Conservation (phyloP, 2,329 filamentous ascomycete species). For the Stagonosporopsis tanaceti region DNA sequence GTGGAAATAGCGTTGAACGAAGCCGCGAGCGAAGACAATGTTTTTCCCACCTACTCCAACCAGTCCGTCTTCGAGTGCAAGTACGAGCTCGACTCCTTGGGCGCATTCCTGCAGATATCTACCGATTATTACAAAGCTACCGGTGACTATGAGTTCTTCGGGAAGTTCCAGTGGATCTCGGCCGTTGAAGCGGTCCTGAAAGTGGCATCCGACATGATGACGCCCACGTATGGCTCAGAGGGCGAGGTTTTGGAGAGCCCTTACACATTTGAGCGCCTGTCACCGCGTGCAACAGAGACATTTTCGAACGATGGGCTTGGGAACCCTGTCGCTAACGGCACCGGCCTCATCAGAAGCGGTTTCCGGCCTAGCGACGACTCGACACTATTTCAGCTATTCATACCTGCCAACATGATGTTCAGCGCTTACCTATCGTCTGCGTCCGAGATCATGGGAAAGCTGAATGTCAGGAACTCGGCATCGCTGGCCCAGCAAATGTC, state of each 20-base stretch:
- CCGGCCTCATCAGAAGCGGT: constrained; percentile 58
- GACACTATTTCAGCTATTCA: constrained; percentile 59
- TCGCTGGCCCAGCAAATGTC: constrained; percentile 66
- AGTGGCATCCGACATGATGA: constrained; percentile 57
- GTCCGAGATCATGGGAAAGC: constrained; percentile 60
- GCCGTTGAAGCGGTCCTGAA: constrained; percentile 56
- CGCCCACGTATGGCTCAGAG: constrained; percentile 57
- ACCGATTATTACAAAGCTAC: constrained; percentile 60
- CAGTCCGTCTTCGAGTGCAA: constrained; percentile 61
- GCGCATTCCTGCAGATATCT: constrained; percentile 60
- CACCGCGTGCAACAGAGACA: constrained; percentile 57
- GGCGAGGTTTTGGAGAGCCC: constrained; percentile 55
- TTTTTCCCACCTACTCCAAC: constrained; percentile 54
- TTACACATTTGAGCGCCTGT: constrained; percentile 57
- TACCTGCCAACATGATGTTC: constrained; percentile 74
- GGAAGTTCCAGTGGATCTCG: constrained; percentile 57
- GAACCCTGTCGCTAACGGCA: constrained; percentile 58
- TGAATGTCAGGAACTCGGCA: constrained; percentile 54
- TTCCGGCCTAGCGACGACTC: constrained; percentile 61
- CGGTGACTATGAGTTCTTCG: constrained; percentile 58
- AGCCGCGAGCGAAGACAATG: constrained; percentile 51
- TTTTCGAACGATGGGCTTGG: constrained; percentile 62
- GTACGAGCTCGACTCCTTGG: constrained; percentile 62
- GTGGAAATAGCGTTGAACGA: constrained; percentile 51
- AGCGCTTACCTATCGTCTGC: constrained; percentile 66